phyloP scores from a whole-genome alignment of 2,329 filamentous ascomycete genomes.

The Seiridium unicorne region DNA sequence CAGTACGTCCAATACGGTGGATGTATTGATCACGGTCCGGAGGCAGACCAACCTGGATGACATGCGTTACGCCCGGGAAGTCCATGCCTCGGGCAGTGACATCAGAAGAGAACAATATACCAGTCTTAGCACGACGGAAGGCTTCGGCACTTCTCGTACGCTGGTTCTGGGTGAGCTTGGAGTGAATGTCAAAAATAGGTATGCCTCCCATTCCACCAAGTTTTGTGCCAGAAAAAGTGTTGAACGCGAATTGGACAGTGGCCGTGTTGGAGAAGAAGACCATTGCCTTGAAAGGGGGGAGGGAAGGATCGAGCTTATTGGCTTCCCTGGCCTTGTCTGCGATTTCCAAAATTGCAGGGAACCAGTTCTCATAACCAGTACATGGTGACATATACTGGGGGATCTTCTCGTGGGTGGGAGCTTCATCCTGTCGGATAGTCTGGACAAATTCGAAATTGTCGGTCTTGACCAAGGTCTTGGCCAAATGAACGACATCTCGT shows the following conservation, averaged over 20 bases:
- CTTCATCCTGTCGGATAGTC: conserved; percentile 80
- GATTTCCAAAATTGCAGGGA: conserved; percentile 77
- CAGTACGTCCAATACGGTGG: conserved; percentile 75
- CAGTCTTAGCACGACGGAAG: conserved; percentile 66
- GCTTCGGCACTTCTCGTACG: conserved; percentile 69
- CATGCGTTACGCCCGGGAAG: conserved; percentile 77
- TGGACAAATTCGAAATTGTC: conserved; percentile 84
- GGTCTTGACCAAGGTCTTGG: conserved; percentile 73
- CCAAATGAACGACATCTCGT: conserved; percentile 75
- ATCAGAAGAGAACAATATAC: conserved; percentile 73
- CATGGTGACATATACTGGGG: conserved; percentile 74
- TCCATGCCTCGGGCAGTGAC: conserved; percentile 83
- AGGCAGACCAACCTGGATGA: conserved; percentile 70
- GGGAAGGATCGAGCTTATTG: conserved; percentile 34
- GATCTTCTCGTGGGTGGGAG: conserved; percentile 79
- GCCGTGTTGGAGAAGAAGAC: conserved; percentile 83
- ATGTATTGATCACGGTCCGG: conserved; percentile 69
- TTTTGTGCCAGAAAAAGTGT: conserved; percentile 52
- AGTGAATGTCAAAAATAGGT: conserved; percentile 66
- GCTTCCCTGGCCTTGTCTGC: conserved; percentile 57
- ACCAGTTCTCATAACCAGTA: conserved; percentile 69
- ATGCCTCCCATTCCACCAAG: conserved; percentile 35
- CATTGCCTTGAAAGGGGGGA: conserved; percentile 86
- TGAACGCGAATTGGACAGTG: conserved; percentile 63
- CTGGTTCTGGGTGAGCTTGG: conserved; percentile 66